A percentile compares a stretch with the other conserved stretches of the same genome.
Evolutionary conservation across 1,284 basidiomycete species (phyloP).

Genomic region (Microbotryum scabiosae): DNA sequence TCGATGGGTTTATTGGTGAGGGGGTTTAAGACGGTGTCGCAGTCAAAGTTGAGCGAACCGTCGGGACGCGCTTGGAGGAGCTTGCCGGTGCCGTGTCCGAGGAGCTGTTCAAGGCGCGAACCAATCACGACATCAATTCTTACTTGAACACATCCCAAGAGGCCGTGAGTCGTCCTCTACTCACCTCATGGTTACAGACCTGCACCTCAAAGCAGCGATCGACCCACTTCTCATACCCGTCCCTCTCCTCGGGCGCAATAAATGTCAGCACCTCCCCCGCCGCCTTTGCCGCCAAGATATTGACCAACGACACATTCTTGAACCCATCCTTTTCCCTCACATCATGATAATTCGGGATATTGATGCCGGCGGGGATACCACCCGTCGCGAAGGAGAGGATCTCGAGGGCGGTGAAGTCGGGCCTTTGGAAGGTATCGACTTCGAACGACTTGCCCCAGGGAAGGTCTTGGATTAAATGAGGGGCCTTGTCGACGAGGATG

Average conservation of each 20-base stretch:
- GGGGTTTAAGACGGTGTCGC: constrained; percentile 63
- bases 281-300: constrained; percentile 73
- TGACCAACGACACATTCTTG: constrained; percentile 50
- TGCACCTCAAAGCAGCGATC: constrained; percentile 68
- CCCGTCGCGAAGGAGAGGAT: constrained; percentile 54
- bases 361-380: constrained; percentile 77
- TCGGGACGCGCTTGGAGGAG: constrained; percentile 63
- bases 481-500: constrained; percentile 60
- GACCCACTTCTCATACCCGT: constrained; percentile 66
- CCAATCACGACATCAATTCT: no score
- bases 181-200: constrained; percentile 72
- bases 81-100: constrained; percentile 52
- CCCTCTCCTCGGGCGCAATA: constrained; percentile 61
- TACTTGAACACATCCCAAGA: no score
- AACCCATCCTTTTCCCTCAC: constrained; percentile 69
- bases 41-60: constrained; percentile 69
- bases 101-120: neutral
- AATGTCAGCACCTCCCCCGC: constrained; percentile 70
- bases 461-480: constrained; percentile 64
- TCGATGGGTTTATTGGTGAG: constrained; percentile 69
- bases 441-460: constrained; percentile 78
- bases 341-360: constrained; percentile 44
- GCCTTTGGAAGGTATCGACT: constrained; percentile 55
- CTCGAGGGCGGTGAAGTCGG: constrained; percentile 62
- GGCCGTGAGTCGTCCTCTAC: no score